phyloP scores from a whole-genome alignment of 73 alveolate species.

The Tetrahymena malaccensis region DNA sequence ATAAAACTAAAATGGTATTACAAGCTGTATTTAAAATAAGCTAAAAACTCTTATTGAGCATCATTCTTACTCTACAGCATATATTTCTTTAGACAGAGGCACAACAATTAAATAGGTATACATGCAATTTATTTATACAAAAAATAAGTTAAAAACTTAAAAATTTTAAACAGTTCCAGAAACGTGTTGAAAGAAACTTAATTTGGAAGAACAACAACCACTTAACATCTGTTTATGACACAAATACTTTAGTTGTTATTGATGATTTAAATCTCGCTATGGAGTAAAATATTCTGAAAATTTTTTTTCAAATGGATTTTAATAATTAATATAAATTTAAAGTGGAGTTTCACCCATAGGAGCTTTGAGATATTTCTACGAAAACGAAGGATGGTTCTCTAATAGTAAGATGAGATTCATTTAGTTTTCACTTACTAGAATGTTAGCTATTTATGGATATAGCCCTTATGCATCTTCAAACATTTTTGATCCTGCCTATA shows the following conservation, averaged over 20 bases:
- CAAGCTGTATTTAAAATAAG: not conserved
- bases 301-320: not conserved
- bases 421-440: not conserved
- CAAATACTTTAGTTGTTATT: not conserved
- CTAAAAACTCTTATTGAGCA: not conserved
- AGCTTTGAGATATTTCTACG: not conserved
- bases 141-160: not conserved
- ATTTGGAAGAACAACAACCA: not conserved
- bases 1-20: not conserved
- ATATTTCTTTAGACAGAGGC: not conserved
- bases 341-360: not conserved
- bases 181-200: not conserved
- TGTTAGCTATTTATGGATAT: not conserved
- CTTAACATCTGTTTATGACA: not conserved
- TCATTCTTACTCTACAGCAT: not conserved
- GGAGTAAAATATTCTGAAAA: not conserved
- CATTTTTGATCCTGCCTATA: not conserved
- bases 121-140: no score
- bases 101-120: not conserved
- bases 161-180: not conserved
- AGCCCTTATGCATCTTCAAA: not conserved
- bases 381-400: not conserved
- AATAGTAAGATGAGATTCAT: not conserved
- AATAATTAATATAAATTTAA: not conserved
- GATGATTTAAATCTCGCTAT: not conserved